These are phyloP conservation scores for Tardiomyces blankii DNA, from an alignment of 1,139 yeast genomes.

Conservation along the genomic window DNA sequence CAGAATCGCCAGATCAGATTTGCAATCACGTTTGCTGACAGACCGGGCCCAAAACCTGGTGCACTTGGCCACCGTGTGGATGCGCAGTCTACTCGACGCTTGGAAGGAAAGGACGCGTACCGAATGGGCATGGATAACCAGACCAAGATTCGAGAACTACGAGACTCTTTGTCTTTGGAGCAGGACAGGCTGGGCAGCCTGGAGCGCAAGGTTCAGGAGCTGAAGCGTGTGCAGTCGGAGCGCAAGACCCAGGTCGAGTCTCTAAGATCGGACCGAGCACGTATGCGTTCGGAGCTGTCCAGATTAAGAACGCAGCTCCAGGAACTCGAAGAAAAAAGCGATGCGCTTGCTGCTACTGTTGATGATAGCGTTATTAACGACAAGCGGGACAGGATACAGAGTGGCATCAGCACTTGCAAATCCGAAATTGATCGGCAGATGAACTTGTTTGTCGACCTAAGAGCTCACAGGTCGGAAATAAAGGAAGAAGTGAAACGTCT, in stretches of 20 bases:
- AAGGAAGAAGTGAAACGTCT: conserved; percentile 5
- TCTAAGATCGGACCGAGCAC: not conserved
- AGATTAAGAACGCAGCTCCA: not conserved
- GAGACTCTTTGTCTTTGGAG: not conserved
- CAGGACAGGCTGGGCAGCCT: not conserved
- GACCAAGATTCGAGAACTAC: not conserved
- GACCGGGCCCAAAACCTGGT: not conserved
- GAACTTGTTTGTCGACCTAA: not conserved
- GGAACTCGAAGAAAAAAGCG: conserved; percentile 9
- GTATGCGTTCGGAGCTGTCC: not conserved
- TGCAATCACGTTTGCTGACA: not conserved
- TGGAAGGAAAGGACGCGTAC: not conserved
- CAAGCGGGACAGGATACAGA: not conserved
- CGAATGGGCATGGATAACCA: not conserved
- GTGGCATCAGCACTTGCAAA: not conserved
- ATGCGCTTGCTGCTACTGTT: conserved; percentile 14
- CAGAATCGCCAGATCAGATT: not conserved
- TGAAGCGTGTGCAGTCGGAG: not conserved
- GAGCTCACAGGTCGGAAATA: conserved; percentile 8
- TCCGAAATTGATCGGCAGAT: not conserved
- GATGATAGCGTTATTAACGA: not conserved
- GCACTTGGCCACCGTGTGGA: not conserved
- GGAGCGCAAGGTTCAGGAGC: not conserved
- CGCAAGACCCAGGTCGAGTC: not conserved
- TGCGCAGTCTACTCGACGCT: not conserved